Evolutionary conservation across 192 early-diverging fungal species (phyloP), one percentile per base, ranked within the genome.

Genomic region (Podila epigama): DNA sequence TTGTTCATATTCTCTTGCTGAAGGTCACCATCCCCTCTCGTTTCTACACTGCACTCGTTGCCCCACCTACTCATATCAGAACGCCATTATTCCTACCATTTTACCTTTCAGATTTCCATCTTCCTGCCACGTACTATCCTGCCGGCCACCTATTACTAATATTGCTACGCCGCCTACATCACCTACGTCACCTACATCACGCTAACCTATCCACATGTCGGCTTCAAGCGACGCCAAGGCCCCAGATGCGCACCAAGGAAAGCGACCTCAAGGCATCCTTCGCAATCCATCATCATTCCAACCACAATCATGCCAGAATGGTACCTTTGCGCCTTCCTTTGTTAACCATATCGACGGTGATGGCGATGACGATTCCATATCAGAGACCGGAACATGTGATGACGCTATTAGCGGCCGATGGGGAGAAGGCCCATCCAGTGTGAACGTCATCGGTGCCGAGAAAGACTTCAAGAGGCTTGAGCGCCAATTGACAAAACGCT

Each of bases 391-490:
- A 42, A 77, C 73, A 29, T 64, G 59, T 50, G 73, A 77, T n/a
- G 73, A 77, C 11, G 66, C 66, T 37, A 31, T 77, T 50, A 50
- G 60, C 27, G 73, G 73, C 58, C 65, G 61, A 10, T 77, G 73
- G 73, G 73, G 73, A 29, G 73, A 77, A 35, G 73, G 73, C 22
- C 73, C 73, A 29, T 77, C 73, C 25, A 59, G 60, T 8, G 66
- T 77, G 29, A 77, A 68, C 33, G 65, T 77, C 32, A 33, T 63
- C 20, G 50, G 39, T 28, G 73, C 73, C 7, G 66, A 68, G 56
- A 77, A 77, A 36, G 59, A 61, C 42, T 77, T 77, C 66, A 77
- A 77, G 61, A 77, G 62, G 33, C 51, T 77, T 6, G 73, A 77
- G 48, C 73, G 66, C 13, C 60, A 77, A 40, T 66, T 77, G 44